phyloP scores from a whole-genome alignment of 2,329 filamentous ascomycete species.

The Bipolaris sorokiniana region DNA sequence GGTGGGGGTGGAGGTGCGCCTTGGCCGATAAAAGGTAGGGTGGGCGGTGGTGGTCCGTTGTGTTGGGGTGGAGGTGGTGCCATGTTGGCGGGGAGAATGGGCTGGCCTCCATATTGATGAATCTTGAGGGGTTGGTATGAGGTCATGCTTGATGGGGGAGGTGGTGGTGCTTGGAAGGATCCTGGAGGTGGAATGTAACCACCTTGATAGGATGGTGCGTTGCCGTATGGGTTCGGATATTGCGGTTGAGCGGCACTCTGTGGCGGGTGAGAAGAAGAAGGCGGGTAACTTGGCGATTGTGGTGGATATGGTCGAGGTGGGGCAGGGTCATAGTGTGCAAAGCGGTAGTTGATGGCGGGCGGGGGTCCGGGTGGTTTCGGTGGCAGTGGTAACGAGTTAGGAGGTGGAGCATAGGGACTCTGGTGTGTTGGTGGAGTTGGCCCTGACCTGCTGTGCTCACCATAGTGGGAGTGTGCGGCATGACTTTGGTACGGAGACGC shows the following conservation, averaged over 20 bases:
- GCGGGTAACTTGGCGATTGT: constrained; percentile 31
- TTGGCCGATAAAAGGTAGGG: constrained; percentile 2
- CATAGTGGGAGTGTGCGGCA: constrained; percentile 32
- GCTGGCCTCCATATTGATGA: constrained; percentile 50
- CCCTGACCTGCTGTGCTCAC: constrained; percentile 28
- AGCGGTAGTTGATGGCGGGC: constrained; percentile 43
- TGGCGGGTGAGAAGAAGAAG: constrained; percentile 26
- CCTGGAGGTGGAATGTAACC: constrained; percentile 44
- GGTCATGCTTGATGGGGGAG: constrained; percentile 30
- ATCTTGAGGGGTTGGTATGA: constrained; percentile 45
- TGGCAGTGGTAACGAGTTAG: constrained; percentile 31
- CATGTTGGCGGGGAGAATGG: constrained; percentile 49
- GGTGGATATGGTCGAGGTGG: constrained; percentile 35
- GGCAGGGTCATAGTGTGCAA: constrained; percentile 46
- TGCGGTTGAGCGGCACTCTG: constrained; percentile 46
- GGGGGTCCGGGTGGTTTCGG: constrained; percentile 40
- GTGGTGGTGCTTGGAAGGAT: constrained; percentile 43
- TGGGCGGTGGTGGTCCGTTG: constrained; percentile 5
- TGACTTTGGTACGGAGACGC: constrained; percentile 34
- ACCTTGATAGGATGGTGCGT: constrained; percentile 30
- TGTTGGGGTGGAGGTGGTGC: constrained; percentile 33
- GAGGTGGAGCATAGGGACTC: constrained; percentile 41
- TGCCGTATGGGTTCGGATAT: constrained; percentile 53
- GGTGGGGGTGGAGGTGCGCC: not conserved
- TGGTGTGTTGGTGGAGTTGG: constrained; percentile 35